Evolutionary conservation across 441 rosid species (phyloP).

Genomic region (Macaranga tanarius): DNA sequence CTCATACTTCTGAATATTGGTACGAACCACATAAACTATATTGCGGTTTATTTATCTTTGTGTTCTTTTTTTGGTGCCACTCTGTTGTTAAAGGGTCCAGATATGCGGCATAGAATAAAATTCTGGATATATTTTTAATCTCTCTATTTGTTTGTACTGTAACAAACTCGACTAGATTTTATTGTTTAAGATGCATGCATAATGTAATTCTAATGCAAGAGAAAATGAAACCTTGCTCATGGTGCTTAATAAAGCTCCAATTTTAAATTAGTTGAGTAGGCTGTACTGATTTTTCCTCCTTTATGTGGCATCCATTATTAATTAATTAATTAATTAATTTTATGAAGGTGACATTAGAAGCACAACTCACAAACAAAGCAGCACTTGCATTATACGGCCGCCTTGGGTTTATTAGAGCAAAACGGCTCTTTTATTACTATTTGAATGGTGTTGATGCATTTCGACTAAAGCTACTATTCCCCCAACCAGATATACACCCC

Average conservation of each 20-base stretch:
- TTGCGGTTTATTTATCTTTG: neutral
- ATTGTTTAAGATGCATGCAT: neutral
- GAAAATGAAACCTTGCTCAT: neutral
- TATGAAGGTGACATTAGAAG: slow-evolving; percentile 83
- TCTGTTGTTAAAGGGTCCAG: neutral
- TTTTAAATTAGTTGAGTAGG: neutral
- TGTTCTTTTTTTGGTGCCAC: neutral
- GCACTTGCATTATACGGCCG: slow-evolving; percentile 90
- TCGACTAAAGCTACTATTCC: slow-evolving; percentile 74
- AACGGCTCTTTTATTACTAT: slow-evolving; percentile 80
- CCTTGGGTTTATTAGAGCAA: slow-evolving; percentile 89
- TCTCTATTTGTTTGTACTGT: neutral
- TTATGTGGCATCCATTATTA: neutral
- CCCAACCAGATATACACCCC: slow-evolving; percentile 49
- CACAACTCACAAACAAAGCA: slow-evolving; percentile 91
- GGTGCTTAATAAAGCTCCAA: neutral
- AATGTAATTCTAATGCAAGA: neutral
- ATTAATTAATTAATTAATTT: neutral
- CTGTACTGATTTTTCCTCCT: neutral
- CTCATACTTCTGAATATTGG: neutral
- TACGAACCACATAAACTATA: neutral
- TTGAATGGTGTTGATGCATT: slow-evolving; percentile 92
- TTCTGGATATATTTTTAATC: neutral
- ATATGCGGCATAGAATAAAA: neutral
- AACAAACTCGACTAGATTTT: neutral